Conservation (phyloP, 352 stramenopile species). For the Globisporangium camurandrum region DNA sequence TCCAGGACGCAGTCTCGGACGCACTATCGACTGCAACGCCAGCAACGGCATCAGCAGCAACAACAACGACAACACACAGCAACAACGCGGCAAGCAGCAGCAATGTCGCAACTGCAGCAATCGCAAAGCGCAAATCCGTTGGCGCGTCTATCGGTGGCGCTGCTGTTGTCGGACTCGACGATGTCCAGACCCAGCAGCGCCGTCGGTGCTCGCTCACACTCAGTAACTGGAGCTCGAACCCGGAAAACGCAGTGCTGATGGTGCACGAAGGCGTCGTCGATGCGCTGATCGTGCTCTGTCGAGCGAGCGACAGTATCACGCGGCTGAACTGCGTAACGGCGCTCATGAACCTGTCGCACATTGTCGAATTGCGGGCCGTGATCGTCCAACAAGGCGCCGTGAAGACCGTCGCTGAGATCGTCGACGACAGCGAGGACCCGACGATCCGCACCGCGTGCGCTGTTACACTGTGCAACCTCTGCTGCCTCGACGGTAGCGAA, state of each 20-base stretch:
- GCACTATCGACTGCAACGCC: constrained; percentile 15
- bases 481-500: constrained; percentile 70
- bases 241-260: constrained; percentile 78
- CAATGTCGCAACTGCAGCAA: background rate
- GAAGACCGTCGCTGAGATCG: constrained; percentile 68
- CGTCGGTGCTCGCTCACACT: constrained; percentile 80
- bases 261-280: constrained; percentile 85
- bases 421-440: constrained; percentile 53
- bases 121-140: background rate
- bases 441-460: constrained; percentile 72
- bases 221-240: constrained; percentile 85
- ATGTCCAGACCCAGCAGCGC: constrained; percentile 31
- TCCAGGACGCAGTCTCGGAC: constrained; percentile 53
- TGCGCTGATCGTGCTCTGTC: constrained; percentile 66
- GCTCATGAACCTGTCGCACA: constrained; percentile 79
- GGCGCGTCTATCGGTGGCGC: background rate
- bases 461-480: constrained; percentile 84
- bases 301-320: constrained; percentile 54
- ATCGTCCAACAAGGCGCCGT: constrained; percentile 70
- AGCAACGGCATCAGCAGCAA: background rate
- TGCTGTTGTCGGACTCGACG: background rate
- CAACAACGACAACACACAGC: background rate
- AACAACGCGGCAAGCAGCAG: background rate
- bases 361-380: constrained; percentile 43
- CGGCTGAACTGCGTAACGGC: constrained; percentile 72